These are phyloP conservation scores for Mycosarcoma maydis DNA, from an alignment of 1,284 basidiomycete genomes.

Conservation along the genomic window DNA sequence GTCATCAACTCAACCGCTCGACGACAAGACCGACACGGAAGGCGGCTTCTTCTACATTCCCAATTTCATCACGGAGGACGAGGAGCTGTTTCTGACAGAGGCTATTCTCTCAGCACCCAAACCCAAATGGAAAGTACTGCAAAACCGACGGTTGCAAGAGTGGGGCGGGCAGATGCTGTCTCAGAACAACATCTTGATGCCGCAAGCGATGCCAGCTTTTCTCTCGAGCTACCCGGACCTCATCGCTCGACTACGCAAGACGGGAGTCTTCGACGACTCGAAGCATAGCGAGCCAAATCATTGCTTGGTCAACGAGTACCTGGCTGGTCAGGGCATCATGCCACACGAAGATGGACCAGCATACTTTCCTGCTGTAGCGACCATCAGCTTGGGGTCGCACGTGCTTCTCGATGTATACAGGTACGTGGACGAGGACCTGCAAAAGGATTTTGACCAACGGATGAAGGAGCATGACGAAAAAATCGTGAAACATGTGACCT, in stretches of 20 bases:
- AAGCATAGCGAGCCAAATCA: conserved; percentile 81
- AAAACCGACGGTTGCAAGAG: conserved; percentile 70
- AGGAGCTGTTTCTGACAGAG: conserved; percentile 76
- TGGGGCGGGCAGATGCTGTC: conserved; percentile 74
- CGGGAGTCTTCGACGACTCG: conserved; percentile 74
- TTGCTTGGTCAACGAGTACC: conserved; percentile 76
- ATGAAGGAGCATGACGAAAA: conserved; percentile 37
- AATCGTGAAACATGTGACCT: not conserved
- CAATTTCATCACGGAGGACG: conserved; percentile 80
- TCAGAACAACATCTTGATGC: conserved; percentile 73
- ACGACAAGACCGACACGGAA: conserved; percentile 2
- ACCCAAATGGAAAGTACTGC: conserved; percentile 84
- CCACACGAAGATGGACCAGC: conserved; percentile 92
- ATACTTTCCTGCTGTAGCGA: conserved; percentile 87
- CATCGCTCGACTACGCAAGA: conserved; percentile 73
- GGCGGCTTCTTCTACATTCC: conserved; percentile 71
- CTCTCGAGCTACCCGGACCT: conserved; percentile 76
- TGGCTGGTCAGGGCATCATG: conserved; percentile 85
- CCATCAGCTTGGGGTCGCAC: conserved; percentile 85
- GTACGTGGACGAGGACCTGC: conserved; percentile 69
- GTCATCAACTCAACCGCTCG: conserved; percentile 2
- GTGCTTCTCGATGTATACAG: conserved; percentile 84
- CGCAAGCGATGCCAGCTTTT: conserved; percentile 75
- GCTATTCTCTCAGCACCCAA: conserved; percentile 81
- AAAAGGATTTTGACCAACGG: conserved; percentile 34